phyloP scores from a whole-genome alignment of 495 filamentous ascomycete species.

The Daldinia loculata region DNA sequence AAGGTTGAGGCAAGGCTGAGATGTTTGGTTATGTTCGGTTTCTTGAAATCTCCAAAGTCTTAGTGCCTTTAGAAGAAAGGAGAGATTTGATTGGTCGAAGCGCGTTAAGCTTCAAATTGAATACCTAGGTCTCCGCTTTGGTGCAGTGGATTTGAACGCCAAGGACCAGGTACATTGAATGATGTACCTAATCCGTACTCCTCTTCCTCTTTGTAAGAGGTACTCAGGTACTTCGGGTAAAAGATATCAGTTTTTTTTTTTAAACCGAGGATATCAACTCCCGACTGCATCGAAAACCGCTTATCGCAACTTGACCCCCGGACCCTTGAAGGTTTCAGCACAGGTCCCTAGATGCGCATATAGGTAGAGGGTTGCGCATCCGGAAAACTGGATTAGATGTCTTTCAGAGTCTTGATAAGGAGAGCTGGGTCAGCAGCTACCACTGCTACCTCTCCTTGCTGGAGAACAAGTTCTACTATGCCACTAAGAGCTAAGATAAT shows the following conservation, averaged over 20 bases:
- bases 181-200: no score
- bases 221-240: conserved; percentile 29
- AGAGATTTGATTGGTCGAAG: conserved; percentile 25
- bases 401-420: conserved; percentile 50
- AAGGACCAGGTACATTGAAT: no score
- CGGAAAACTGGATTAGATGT: conserved; percentile 49
- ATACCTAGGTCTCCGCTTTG: neutral
- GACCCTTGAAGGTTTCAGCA: conserved; percentile 21
- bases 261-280: conserved; percentile 24
- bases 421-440: conserved; percentile 52
- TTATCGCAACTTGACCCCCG: conserved; percentile 1
- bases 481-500: conserved; percentile 86
- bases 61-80: conserved; percentile 13
- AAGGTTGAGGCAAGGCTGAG: conserved; percentile 35
- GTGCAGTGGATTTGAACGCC: neutral
- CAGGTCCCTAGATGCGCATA: conserved; percentile 38
- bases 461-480: conserved; percentile 65
- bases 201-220: neutral
- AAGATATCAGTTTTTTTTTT: conserved; percentile 36
- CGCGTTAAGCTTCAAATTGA: neutral
- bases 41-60: conserved; percentile 27
- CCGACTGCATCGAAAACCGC: conserved; percentile 12
- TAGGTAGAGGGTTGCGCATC: conserved; percentile 36
- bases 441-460: conserved; percentile 50
- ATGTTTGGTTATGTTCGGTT: conserved; percentile 18